Conservation (phyloP, 2,329 filamentous ascomycete species). For the Colletotrichum filicis region DNA sequence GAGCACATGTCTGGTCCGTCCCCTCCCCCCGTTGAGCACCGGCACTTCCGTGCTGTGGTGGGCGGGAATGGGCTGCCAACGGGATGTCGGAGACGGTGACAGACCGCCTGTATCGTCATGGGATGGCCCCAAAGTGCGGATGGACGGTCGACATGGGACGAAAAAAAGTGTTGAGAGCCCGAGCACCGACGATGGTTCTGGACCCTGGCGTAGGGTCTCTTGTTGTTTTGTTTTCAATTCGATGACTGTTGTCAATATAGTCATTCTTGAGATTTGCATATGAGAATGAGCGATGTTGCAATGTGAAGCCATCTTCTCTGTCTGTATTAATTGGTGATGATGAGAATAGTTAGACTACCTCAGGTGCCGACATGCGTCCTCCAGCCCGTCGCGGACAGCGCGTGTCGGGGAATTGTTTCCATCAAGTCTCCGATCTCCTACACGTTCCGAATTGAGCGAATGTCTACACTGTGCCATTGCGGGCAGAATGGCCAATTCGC, state of each 20-base stretch:
- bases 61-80: not conserved
- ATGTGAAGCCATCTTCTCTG: not conserved
- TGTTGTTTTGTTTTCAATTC: not conserved
- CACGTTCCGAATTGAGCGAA: not conserved
- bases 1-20: not conserved
- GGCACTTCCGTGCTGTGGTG: not conserved
- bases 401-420: not conserved
- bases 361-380: not conserved
- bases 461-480: not conserved
- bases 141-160: conserved; percentile 1
- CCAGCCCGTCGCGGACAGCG: not conserved
- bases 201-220: not conserved
- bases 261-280: not conserved
- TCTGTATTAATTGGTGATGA: not conserved
- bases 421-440: not conserved
- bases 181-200: not conserved
- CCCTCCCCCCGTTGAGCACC: conserved; percentile 1
- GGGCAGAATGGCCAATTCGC: not conserved
- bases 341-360: not conserved
- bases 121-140: not conserved
- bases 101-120: conserved; percentile 6
- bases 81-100: conserved; percentile 1
- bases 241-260: not conserved
- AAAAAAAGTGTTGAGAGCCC: conserved; percentile 9
- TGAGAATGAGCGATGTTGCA: not conserved